Conservation (phyloP, 1,284 basidiomycete genomes). For the Porogramme epimiltina region DNA sequence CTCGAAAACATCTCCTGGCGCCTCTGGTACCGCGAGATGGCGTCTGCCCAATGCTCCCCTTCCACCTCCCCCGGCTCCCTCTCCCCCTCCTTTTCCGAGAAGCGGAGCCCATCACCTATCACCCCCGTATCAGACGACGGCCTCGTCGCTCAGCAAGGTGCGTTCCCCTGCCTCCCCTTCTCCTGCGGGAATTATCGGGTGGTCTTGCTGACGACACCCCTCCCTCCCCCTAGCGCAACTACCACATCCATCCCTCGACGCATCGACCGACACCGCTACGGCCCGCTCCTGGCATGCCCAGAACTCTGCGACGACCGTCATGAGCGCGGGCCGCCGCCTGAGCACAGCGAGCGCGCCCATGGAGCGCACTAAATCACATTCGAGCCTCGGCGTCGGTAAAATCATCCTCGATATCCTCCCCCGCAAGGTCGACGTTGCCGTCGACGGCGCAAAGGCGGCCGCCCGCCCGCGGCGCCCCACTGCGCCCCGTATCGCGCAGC, state of each 20-base stretch:
- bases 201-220: not conserved
- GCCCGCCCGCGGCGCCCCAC: slow-evolving; percentile 3
- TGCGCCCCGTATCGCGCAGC: slow-evolving; percentile 22
- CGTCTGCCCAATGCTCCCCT: slow-evolving; percentile 33
- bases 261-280: slow-evolving; percentile 12
- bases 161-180: not conserved
- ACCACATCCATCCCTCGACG: slow-evolving; percentile 6
- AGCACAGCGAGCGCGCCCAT: slow-evolving; percentile 31
- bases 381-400: slow-evolving; percentile 42
- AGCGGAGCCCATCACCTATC: slow-evolving; percentile 30
- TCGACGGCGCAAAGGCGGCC: slow-evolving; percentile 8
- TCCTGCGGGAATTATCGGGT: not conserved
- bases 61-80: slow-evolving; percentile 35
- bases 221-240: slow-evolving; percentile 6
- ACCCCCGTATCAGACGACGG: slow-evolving; percentile 37
- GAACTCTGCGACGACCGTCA: slow-evolving; percentile 19
- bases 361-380: slow-evolving; percentile 33
- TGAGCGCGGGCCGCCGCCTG: slow-evolving; percentile 27
- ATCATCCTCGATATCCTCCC: slow-evolving; percentile 62
- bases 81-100: slow-evolving; percentile 29
- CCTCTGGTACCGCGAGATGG: slow-evolving; percentile 75
- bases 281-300: slow-evolving; percentile 33
- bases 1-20: slow-evolving; percentile 89
- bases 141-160: slow-evolving; percentile 15
- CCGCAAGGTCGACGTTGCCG: slow-evolving; percentile 31